Conservation (phyloP, 73 alveolate species). For the Paramecium primaurelia region DNA sequence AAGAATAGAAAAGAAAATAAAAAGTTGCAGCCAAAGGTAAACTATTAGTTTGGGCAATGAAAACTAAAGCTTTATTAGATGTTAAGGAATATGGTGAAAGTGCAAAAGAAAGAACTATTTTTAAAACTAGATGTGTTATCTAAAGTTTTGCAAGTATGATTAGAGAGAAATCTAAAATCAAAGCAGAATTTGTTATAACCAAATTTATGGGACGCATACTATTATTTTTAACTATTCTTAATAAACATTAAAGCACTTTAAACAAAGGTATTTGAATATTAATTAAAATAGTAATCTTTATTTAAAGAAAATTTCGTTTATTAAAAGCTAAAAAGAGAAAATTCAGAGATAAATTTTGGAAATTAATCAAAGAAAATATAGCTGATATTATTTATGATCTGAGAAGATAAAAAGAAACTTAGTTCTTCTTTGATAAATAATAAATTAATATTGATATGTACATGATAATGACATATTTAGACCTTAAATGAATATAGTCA, state of each 20-base stretch:
- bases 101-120: constrained; percentile 15
- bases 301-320: background rate
- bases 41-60: constrained; percentile 2
- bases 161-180: background rate
- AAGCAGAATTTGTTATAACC: background rate
- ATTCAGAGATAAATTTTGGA: background rate
- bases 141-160: background rate
- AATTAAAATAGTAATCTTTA: background rate
- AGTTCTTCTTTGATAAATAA: background rate
- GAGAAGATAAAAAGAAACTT: background rate
- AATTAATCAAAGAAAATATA: background rate
- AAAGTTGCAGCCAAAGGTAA: background rate
- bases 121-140: background rate
- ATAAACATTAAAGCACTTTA: constrained; percentile 14
- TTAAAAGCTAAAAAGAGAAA: background rate
- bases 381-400: background rate
- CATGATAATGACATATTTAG: background rate
- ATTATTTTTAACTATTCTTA: background rate
- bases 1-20: background rate
- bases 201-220: background rate
- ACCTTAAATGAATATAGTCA: background rate
- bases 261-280: background rate
- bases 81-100: constrained; percentile 1
- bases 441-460: constrained; percentile 16
- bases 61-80: background rate